Evolutionary conservation across 1,284 basidiomycete genomes (phyloP), one percentile per base, ranked within the genome.

Genomic region (Sporisorium exsertum): DNA sequence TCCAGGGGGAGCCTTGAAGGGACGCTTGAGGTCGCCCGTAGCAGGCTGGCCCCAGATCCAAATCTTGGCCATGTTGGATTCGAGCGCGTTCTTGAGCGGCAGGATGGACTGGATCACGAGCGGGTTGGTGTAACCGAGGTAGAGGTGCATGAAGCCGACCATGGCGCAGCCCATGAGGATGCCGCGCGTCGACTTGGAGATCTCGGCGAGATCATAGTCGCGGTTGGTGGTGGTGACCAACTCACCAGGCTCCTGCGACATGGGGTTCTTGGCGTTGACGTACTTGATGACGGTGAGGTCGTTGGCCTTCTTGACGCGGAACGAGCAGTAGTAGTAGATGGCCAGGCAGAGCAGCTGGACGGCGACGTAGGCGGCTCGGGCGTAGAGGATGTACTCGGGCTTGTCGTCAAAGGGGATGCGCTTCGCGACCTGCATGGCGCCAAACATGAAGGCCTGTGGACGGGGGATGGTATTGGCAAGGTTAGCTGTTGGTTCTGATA

Each of bases 241-340:
- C 84, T 92, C 90, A 46, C 92, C 92, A 24, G 91, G 89, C 65
- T 93, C 92, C 72, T 90, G 86, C 20, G 90, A 89, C 81, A 82
- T 82, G 54, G 83, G 78, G 58, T 65, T 78, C 61, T 84, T 86
- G 20, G 89, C 88, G 77, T 88, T 87, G 57, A 88, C 87, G 81
- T 96, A 98, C 89, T 97, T 98, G 81, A 98, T 88, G 40, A 97
- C 93, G 3, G 94, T 94, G 85, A 93, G 90, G 87, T 98, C 96
- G 85, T 98, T 98, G 90, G 94, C 95, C 81, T 89, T 88, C 89
- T 94, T 95, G 87, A 97, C 71, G 37, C 75, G 71, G 26, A 76
- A 90, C 88, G 83, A 89, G 85, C 18, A 92, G 79, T 89, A 93
- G 88, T 93, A 95, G 88, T 94, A 95, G 37, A 89, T 86, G 27